A percentile compares a stretch with the other conserved stretches of the same genome.
These are phyloP conservation scores for Plectranthus barbatus DNA, from an alignment of 257 asterid species.

Conservation along the genomic window DNA sequence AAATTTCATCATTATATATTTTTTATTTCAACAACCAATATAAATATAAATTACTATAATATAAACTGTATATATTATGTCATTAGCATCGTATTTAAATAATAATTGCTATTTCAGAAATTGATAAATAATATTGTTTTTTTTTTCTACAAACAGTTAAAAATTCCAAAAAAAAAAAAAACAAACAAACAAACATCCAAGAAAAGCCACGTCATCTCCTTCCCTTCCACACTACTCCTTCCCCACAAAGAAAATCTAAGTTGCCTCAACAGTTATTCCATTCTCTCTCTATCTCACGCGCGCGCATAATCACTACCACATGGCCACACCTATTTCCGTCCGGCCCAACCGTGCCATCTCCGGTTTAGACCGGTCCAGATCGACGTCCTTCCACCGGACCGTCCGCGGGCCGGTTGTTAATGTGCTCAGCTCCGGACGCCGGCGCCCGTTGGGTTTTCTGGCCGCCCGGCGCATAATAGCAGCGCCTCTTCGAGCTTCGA, in stretches of 20 bases:
- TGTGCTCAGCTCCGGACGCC: constrained; percentile 22
- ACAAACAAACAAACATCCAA: constrained; percentile 18
- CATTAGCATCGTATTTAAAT: not conserved
- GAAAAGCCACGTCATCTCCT: constrained; percentile 34
- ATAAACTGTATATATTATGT: too few relatives aligned
- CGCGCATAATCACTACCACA: constrained; percentile 13
- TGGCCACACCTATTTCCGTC: constrained; percentile 77
- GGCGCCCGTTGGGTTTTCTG: constrained; percentile 25
- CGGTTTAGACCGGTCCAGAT: constrained; percentile 30
- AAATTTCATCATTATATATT: too few relatives aligned
- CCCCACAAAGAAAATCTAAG: constrained; percentile 6
- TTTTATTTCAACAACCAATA: too few relatives aligned
- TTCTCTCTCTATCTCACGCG: constrained; percentile 7
- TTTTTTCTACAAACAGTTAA: not conserved
- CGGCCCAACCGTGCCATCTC: constrained; percentile 57
- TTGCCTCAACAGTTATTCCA: constrained; percentile 13
- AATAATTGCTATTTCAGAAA: not conserved
- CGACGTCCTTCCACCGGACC: constrained; percentile 25
- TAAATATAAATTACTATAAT: too few relatives aligned
- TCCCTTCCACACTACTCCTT: constrained; percentile 26
- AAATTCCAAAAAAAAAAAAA: not conserved
- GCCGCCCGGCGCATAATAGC: constrained; percentile 40
- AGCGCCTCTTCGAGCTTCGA: constrained; percentile 56
- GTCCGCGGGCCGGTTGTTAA: constrained; percentile 16
- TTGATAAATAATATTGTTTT: not conserved